Evolutionary conservation across 2,329 filamentous ascomycete genomes (phyloP), one percentile per base, ranked within the genome.

Genomic region (Aspergillus fumigatiaffinis): DNA sequence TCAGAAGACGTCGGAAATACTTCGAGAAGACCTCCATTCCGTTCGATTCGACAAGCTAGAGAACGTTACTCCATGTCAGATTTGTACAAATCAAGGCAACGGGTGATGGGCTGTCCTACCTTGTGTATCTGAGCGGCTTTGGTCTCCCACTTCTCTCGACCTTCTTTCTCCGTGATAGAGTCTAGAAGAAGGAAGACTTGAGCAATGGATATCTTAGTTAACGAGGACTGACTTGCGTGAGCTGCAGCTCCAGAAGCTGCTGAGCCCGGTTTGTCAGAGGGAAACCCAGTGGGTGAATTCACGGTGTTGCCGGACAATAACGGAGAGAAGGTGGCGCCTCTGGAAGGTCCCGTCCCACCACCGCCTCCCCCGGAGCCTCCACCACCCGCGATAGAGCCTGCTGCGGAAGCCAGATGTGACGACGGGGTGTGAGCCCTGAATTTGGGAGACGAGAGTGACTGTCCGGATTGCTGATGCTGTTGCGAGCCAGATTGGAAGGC

Each of bases 11-110:
- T 76, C 91, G 88, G 77, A 99, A 96, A 77, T 94, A 97, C 81
- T 92, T 95, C 60, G 91, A 87, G 75, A 92, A 97, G 73, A 97
- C 92, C 83, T 99, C 95, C 93, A 99, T 99, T 73, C 92, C 92
- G 92, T 96, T 88, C 70, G 93, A 92, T 85, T 96, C 88, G 79
- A 97, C 89, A 74, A 97, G 87, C 90, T 96, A 62, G 7, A 51
- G 23, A 7, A 38, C 38, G 52, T 57, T 26, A 52, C 52, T 9
- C 44, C 28, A 52, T 9, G 42, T 50, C 51, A 49, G 21, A 25
- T 23, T 55, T 47, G 46, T 10, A 51, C 32, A 49, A 9, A 12
- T 21, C 2, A 10, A 29, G 9, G 41, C 5, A 28, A 12, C 21
- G 12, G 12, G 44, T 23, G 20, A 28, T 8, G 35, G 17, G 60